Conservation (phyloP, 495 filamentous ascomycete species). For the Copromyces sp. region DNA sequence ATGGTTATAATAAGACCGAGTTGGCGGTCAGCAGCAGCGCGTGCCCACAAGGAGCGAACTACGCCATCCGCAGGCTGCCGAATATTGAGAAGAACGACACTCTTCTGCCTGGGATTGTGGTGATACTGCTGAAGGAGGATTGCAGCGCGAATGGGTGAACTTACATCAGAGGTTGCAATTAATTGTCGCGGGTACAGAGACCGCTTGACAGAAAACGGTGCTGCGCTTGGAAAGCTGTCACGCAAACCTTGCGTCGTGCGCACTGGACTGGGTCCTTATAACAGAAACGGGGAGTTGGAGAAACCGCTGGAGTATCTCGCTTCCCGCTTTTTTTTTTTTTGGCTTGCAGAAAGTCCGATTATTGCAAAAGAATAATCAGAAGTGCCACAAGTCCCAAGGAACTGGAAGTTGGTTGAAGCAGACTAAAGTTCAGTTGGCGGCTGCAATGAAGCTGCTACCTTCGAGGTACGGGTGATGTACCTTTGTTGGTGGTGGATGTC, state of each 20-base stretch:
- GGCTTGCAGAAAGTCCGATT: not conserved
- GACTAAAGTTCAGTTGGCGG: not conserved
- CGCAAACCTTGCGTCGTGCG: slow-evolving; percentile 4
- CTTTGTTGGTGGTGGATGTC: not conserved
- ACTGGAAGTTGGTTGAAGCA: not conserved
- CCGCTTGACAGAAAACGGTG: slow-evolving; percentile 1
- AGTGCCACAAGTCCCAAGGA: not conserved
- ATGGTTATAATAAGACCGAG: not conserved
- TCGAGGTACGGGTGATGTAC: not conserved
- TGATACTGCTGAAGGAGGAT: not conserved
- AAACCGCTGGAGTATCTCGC: not conserved
- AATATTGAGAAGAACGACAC: not conserved
- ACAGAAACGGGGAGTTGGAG: not conserved
- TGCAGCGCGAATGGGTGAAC: not conserved
- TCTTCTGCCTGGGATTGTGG: not conserved
- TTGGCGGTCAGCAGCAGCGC: not conserved
- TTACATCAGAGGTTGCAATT: not conserved
- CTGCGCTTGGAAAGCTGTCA: slow-evolving; percentile 10
- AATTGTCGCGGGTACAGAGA: not conserved
- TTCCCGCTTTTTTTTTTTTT: not conserved
- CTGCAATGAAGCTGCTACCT: not conserved
- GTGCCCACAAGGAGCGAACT: not conserved
- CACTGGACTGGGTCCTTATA: not conserved
- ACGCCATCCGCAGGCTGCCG: not conserved
- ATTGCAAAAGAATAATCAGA: not conserved